These are phyloP conservation scores for Pleurotus djamor DNA, from an alignment of 768 basidiomycete genomes.

Conservation along the genomic window DNA sequence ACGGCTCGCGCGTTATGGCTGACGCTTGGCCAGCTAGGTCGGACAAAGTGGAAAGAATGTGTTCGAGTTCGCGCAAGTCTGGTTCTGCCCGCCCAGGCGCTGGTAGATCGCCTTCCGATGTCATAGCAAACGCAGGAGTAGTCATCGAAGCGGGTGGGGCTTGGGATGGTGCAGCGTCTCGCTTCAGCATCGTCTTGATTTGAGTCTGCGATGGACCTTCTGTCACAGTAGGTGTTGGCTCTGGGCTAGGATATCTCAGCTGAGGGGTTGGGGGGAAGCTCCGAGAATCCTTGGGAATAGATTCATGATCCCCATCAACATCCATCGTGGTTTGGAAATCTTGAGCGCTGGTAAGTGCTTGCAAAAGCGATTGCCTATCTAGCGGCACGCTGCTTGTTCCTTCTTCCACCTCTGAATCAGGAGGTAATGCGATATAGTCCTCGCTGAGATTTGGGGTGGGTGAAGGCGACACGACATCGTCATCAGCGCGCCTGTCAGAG, in stretches of 20 bases:
- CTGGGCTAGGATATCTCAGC: not conserved
- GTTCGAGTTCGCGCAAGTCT: not conserved
- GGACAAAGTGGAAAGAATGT: not conserved
- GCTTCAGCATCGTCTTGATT: too few species aligned
- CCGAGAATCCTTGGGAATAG: not conserved
- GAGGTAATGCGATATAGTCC: not conserved
- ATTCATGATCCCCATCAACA: not conserved
- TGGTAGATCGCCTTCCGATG: too few species aligned
- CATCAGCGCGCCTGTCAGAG: constrained; percentile 25
- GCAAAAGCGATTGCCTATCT: constrained; percentile 15
- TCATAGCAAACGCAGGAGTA: too few species aligned
- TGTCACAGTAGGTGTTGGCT: not conserved
- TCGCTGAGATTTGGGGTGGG: constrained; percentile 9
- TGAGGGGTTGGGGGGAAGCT: not conserved
- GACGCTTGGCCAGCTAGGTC: not conserved
- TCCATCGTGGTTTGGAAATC: constrained; percentile 3
- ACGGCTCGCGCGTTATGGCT: not conserved
- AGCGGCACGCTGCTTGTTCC: not conserved
- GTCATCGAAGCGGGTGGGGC: too few species aligned
- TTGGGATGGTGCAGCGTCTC: too few species aligned
- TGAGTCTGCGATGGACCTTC: too few species aligned
- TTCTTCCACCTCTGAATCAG: not conserved
- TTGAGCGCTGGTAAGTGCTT: constrained; percentile 12
- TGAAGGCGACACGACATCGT: constrained; percentile 11
- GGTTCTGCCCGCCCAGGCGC: too few species aligned